Evolutionary conservation across 1,284 basidiomycete genomes (phyloP).

Genomic region (Caloboletus inedulis): DNA sequence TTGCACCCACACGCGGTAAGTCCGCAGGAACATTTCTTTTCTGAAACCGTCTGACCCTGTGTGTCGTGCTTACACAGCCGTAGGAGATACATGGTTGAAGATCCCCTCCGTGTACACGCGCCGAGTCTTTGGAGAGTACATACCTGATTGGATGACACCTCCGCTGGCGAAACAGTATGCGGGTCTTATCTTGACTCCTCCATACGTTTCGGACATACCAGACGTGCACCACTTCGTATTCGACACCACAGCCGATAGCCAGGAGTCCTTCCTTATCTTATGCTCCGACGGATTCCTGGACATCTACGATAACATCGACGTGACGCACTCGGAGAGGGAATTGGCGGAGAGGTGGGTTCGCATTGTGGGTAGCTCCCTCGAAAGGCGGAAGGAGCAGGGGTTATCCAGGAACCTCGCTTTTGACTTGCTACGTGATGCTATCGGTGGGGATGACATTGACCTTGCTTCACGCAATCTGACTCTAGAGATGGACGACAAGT

Average conservation of each 20-base stretch:
- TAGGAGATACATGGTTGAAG: constrained; percentile 65
- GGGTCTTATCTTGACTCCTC: constrained; percentile 51
- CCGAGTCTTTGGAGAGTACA: constrained; percentile 47
- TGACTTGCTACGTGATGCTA: constrained; percentile 50
- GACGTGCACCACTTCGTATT: constrained; percentile 46
- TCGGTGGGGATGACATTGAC: constrained; percentile 52
- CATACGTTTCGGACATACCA: constrained; percentile 54
- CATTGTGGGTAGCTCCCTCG: constrained; percentile 32
- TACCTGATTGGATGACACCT: constrained; percentile 47
- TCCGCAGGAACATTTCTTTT: constrained; percentile 9
- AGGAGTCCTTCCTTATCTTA: constrained; percentile 42
- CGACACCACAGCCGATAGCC: constrained; percentile 18
- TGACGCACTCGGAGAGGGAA: constrained; percentile 34
- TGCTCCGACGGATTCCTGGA: constrained; percentile 60
- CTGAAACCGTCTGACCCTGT: constrained; percentile 23
- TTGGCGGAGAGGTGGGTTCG: constrained; percentile 43
- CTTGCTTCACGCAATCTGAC: constrained; percentile 56
- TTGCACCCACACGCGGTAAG: constrained; percentile 64
- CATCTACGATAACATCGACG: constrained; percentile 41
- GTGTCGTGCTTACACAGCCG: constrained; percentile 38
- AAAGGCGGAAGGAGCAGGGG: constrained; percentile 14
- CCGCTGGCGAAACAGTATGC: constrained; percentile 41
- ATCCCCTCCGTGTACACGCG: constrained; percentile 55
- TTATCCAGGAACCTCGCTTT: constrained; percentile 44
- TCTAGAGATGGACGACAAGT: constrained; percentile 58